A percentile compares a stretch with the other conserved stretches of the same genome.
Conservation (phyloP, 352 stramenopile species). For the Phytophthora aleatoria region DNA sequence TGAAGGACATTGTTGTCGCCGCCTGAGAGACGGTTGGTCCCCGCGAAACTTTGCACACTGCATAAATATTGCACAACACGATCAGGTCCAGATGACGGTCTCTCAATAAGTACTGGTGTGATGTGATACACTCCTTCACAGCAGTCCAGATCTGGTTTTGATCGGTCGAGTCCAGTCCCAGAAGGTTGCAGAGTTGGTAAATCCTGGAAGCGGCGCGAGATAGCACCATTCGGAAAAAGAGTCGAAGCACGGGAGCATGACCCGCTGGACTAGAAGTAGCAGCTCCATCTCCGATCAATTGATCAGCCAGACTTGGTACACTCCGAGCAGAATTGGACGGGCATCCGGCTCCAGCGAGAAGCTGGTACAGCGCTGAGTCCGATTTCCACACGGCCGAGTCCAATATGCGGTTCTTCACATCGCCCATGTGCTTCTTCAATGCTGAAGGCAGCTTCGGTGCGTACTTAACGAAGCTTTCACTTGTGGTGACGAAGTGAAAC, state of each 20-base stretch:
- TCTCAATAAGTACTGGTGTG: constrained; percentile 58
- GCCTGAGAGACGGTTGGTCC: constrained; percentile 57
- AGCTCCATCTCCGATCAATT: constrained; percentile 14
- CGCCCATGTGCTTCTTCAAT: constrained; percentile 86
- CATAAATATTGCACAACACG: constrained; percentile 84
- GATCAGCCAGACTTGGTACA: constrained; percentile 13
- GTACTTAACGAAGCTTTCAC: constrained; percentile 89
- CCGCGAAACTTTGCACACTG: constrained; percentile 86
- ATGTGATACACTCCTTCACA: constrained; percentile 82
- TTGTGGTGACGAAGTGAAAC: constrained; percentile 88
- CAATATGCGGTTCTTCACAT: constrained; percentile 86
- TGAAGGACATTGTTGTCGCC: constrained; percentile 60
- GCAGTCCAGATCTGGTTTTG: constrained; percentile 89
- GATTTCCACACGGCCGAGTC: constrained; percentile 77
- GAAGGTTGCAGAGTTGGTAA: constrained; percentile 66
- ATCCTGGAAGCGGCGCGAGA: constrained; percentile 82
- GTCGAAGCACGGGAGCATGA: constrained; percentile 64
- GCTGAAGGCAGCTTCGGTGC: constrained; percentile 67
- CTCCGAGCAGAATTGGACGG: constrained; percentile 26
- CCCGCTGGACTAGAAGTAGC: constrained; percentile 5
- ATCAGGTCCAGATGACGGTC: constrained; percentile 85
- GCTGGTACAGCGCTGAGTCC: constrained; percentile 70
- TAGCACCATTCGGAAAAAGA: constrained; percentile 89
- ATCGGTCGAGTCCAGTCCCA: constrained; percentile 75
- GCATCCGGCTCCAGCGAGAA: constrained; percentile 42